Base-by-base conservation (phyloP, 2,329 filamentous ascomycete species). In the Neonectria faginata region DNA sequence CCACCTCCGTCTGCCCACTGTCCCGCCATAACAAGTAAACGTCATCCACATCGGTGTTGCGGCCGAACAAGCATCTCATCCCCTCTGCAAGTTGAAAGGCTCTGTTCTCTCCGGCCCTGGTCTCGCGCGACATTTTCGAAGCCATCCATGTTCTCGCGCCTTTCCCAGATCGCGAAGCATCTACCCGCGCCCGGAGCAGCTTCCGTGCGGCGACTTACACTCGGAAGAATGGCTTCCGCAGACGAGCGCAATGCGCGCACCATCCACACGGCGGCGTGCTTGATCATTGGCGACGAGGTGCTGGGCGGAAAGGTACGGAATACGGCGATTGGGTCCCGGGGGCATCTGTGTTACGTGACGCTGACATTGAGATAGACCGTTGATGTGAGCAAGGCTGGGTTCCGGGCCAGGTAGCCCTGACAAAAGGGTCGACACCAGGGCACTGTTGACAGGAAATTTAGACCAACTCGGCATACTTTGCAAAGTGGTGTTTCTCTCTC, bases 271-370 rank as follows among this genome's bases (percentile, higher is more conserved):
- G 96, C 95, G 11, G 95, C 92, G 61, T 97, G 93, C 79, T 81
- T 98, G 68, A 94, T 99, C 65, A 98, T 99, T 73, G 95, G 95
- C n/a, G 95, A 98, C 80, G 95, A 97, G 79, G 94, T 98, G 5
- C 85, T 98, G 4, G 94, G 94, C 22, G 95, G 96, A 73, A 98
- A 98, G 91, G 94, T 93, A 78, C 68, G 52, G 36, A 20, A 20
- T 16, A 27, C 57, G 39, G 52, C 39, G 45, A 56, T 58, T 62
- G 14, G 18, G 18, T 36, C 44, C 29, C 36, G 41, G 27, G 31
- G 8, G n/a, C 10, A 42, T 20, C 8, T 20, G 5, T 27, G 56
- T 10, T 5, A 39, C 36, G 20, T 27, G 27, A 31, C 31, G 42
- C 44, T 69, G 68, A 74, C 61, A 67, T 51, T 20, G 27, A 33